Evolutionary conservation across 2,329 filamentous ascomycete species (phyloP).

Genomic region (Cladophialophora bantiana): DNA sequence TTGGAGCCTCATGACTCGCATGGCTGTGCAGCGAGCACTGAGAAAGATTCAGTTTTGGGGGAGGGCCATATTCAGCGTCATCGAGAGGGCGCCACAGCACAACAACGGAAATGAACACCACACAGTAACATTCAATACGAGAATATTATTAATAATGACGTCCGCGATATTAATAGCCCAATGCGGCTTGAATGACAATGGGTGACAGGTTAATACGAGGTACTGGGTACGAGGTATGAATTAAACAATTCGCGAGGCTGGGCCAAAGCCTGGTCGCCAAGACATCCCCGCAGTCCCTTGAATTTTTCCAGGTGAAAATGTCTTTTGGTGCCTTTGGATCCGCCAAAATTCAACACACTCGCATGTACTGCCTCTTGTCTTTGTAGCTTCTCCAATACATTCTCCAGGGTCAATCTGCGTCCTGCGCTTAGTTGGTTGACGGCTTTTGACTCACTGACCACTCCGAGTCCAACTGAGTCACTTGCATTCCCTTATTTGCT

Average conservation of each 20-base stretch:
- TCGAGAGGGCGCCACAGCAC: no score
- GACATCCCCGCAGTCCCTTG: slow-evolving; percentile 3
- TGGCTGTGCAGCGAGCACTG: no score
- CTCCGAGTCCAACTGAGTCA: background rate
- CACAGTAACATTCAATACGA: no score
- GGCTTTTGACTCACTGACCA: slow-evolving; percentile 2
- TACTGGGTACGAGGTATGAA: background rate
- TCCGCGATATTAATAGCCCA: no score
- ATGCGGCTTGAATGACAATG: background rate
- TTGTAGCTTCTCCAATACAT: background rate
- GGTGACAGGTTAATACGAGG: background rate
- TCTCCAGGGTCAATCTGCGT: background rate
- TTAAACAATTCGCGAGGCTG: background rate
- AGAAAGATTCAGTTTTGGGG: no score
- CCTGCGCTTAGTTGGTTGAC: background rate
- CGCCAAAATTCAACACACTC: background rate
- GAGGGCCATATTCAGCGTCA: no score
- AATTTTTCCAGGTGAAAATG: background rate
- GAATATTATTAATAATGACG: no score
- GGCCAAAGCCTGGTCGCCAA: background rate
- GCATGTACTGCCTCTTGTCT: background rate
- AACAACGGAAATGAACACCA: no score
- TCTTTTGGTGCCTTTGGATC: background rate
- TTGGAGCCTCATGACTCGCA: no score
- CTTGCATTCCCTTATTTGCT: background rate